Percentiles rank a stretch among this genome's conserved stretches.
Evolutionary conservation across 441 rosid species (phyloP).

Genomic region (Pelargonium myrrhifolium): DNA sequence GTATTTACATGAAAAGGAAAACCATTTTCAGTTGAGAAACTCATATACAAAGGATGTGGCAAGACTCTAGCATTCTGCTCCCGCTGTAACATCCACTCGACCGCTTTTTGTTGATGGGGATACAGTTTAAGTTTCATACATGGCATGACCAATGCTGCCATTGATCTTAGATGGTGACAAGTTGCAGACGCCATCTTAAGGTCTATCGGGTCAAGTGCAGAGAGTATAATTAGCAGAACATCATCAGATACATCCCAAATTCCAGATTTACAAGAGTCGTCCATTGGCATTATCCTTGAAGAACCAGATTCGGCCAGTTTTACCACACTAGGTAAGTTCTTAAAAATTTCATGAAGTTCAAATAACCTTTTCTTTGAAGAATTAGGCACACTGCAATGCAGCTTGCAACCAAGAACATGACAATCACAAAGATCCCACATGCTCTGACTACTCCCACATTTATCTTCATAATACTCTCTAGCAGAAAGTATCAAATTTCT

Average conservation of each 20-base stretch:
- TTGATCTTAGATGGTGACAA: conserved; percentile 60
- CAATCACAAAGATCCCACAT: conserved; percentile 66
- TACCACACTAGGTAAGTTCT: conserved; percentile 52
- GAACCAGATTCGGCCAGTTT: conserved; percentile 27
- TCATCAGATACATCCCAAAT: conserved; percentile 72
- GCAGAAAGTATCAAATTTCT: conserved; percentile 45
- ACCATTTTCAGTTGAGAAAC: conserved; percentile 63
- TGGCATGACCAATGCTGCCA: conserved; percentile 67
- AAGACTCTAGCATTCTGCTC: conserved; percentile 52
- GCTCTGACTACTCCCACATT: conserved; percentile 26
- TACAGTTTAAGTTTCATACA: conserved; percentile 79
- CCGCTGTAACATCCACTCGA: conserved; percentile 89
- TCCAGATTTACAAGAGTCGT: conserved; percentile 35
- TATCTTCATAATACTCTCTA: conserved; percentile 27
- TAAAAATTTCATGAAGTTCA: conserved; percentile 75
- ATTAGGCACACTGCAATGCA: conserved; percentile 38
- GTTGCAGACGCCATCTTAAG: conserved; percentile 62
- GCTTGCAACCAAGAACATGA: conserved; percentile 71
- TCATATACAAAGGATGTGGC: conserved; percentile 64
- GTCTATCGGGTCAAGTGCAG: conserved; percentile 46
- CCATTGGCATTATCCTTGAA: conserved; percentile 43
- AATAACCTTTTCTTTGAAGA: conserved; percentile 50
- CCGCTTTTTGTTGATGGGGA: conserved; percentile 90
- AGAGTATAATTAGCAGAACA: conserved; percentile 45
- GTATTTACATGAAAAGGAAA: conserved; percentile 48